phyloP scores from a whole-genome alignment of 148 eudicot genomes.

The Chenopodium quinoa region DNA sequence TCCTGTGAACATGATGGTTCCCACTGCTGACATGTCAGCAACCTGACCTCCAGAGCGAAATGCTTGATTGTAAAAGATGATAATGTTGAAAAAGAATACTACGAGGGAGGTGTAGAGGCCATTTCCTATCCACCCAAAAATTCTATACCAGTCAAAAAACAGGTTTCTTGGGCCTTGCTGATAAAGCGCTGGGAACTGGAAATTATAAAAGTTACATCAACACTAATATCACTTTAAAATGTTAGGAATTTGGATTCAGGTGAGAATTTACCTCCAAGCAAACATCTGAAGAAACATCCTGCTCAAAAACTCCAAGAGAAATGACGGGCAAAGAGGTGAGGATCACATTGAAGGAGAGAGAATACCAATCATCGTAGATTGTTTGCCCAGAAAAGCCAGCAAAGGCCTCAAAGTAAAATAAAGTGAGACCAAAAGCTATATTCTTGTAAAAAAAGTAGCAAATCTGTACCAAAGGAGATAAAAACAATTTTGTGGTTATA shows the following conservation, averaged over 20 bases:
- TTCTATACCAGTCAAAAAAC: constrained; percentile 82
- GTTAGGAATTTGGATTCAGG: neutral
- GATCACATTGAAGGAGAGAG: constrained; percentile 73
- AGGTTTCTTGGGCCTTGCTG: constrained; percentile 90
- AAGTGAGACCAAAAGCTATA: constrained; percentile 88
- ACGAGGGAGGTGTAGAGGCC: constrained; percentile 73
- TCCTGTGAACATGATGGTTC: constrained; percentile 83
- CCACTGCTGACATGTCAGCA: constrained; percentile 68
- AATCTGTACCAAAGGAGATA: constrained; percentile 46
- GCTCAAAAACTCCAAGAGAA: constrained; percentile 92
- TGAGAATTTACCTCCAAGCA: constrained; percentile 73
- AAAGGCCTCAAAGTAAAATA: constrained; percentile 89
- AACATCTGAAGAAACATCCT: constrained; percentile 84
- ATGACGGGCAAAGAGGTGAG: constrained; percentile 90
- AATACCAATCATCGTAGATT: constrained; percentile 87
- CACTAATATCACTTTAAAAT: neutral
- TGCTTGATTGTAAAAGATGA: constrained; percentile 66
- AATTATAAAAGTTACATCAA: neutral
- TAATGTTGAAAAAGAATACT: constrained; percentile 66
- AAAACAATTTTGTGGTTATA: neutral
- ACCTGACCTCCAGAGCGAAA: constrained; percentile 61
- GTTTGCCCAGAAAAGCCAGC: constrained; percentile 93
- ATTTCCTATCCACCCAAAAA: constrained; percentile 86
- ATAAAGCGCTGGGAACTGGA: constrained; percentile 88
- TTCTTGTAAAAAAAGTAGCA: constrained; percentile 98